A percentile compares a stretch with the other conserved stretches of the same genome.
Evolutionary conservation across 2,329 filamentous ascomycete species (phyloP).

Genomic region (Apiospora hydei): DNA sequence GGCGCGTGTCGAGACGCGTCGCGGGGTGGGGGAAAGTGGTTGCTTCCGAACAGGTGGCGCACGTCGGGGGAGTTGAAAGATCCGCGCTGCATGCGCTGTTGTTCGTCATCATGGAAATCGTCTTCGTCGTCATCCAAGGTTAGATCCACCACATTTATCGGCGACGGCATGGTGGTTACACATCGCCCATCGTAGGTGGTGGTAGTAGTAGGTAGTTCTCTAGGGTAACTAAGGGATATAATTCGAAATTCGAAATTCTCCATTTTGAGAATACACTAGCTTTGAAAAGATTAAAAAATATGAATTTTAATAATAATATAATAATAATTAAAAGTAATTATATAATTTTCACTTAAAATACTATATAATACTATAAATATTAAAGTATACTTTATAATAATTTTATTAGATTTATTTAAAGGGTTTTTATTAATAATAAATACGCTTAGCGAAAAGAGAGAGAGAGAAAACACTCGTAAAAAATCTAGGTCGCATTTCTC

Average conservation of each 20-base stretch:
- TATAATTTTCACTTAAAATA: conserved; percentile 27
- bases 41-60: background rate
- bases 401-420: background rate
- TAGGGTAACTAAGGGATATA: conserved; percentile 1
- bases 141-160: background rate
- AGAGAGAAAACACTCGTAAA: too few species aligned
- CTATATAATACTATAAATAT: conserved; percentile 26
- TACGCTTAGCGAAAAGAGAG: background rate
- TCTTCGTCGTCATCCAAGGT: conserved; percentile 10
- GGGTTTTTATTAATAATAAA: background rate
- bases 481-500: background rate
- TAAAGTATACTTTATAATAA: background rate
- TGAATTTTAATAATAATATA: too few species aligned
- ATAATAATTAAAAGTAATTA: conserved; percentile 24
- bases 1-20: background rate
- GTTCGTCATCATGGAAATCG: background rate
- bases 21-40: background rate
- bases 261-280: conserved; percentile 22
- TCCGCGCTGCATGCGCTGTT: background rate
- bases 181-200: background rate
- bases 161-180: background rate
- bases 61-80: background rate
- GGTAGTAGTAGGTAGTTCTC: background rate
- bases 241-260: conserved; percentile 18
- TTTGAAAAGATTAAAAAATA: conserved; percentile 26